Base-by-base conservation (phyloP, 495 filamentous ascomycete genomes). In the Aspergillus wentii region DNA sequence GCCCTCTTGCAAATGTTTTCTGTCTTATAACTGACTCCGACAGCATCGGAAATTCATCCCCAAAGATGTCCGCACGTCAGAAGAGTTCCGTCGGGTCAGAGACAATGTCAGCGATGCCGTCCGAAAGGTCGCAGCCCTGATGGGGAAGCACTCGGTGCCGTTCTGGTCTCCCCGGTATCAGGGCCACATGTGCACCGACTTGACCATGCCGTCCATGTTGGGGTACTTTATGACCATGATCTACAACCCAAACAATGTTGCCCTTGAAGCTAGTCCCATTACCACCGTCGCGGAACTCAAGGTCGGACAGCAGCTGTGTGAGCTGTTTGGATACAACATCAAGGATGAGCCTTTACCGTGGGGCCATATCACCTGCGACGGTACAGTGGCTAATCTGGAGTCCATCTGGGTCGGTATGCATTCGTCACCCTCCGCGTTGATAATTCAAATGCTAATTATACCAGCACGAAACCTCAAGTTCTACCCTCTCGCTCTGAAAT, bases 191-290 rank as follows among this genome's bases (percentile, higher is more conserved):
- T 63, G 43, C 34, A 62, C 45, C 8, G 57, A 62, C 30, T 39
- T 53, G 21, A 48, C 34, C 26, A 62, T 64, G 49, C 54, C 54
- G 34, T 38, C 41, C 8, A 36, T 69, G 11, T 41, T 72, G 18
- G 66, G 66, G 0, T 71, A 72, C 45, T 55, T 71, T 17, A 64
- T 62, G 49, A 64, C 65, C n/a, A 73, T 71, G 67, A 38, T 70
- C 8, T 71, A 69, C 37, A 71, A 71, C 46, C 61, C 68, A 9
- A 75, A 73, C 45, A 73, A 73, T 30, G 62, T 72, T 6, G 48
- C 68, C 1, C 35, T 68, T 9, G 69, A 72, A 42, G 65, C 57
- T 2, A 68, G 62, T 34, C 67, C 65, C 21, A 42, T 67, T 9
- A 62, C 54, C 6, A 69, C 61, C 6, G 35, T 61, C 1, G 48